Percentiles rank a stretch among this genome's conserved stretches.
phyloP scores from a whole-genome alignment of 176 grass and related monocot species.

The Themeda triandra region DNA sequence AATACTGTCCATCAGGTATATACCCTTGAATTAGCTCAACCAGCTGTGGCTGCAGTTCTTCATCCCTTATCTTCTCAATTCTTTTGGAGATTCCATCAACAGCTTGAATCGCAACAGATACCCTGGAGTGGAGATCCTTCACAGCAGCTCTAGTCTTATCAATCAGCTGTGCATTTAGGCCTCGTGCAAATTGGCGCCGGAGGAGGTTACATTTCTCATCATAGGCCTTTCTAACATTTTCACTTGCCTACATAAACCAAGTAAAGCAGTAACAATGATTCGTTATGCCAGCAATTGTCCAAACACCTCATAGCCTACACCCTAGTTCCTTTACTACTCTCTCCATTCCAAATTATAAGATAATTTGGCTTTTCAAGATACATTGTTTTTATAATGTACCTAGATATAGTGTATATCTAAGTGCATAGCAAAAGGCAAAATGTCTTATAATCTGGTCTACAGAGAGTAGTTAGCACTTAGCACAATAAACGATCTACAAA shows the following conservation, averaged over 20 bases:
- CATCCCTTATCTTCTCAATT: constrained; percentile 95
- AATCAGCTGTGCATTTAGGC: constrained; percentile 61
- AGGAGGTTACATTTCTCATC: constrained; percentile 86
- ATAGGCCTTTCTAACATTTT: constrained; percentile 84
- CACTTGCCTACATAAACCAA: constrained; percentile 71
- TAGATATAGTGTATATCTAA: neutral
- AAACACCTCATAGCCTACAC: neutral
- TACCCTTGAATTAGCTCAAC: constrained; percentile 97
- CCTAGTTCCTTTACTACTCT: neutral
- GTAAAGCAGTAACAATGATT: constrained; percentile 7
- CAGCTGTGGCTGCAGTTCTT: constrained; percentile 81
- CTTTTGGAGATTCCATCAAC: constrained; percentile 97
- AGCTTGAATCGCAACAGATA: constrained; percentile 83
- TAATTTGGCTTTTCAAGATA: neutral
- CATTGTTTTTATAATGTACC: neutral
- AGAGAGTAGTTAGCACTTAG: neutral
- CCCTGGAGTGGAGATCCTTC: constrained; percentile 90
- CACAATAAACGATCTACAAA: neutral
- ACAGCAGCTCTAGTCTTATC: constrained; percentile 92
- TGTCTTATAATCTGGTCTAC: neutral
- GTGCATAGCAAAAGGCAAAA: neutral
- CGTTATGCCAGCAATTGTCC: neutral
- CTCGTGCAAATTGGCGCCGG: constrained; percentile 73
- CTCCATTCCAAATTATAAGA: neutral
- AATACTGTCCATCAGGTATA: neutral